Base-by-base conservation (phyloP, 345 rosid genomes). In the Clausena lansium region DNA sequence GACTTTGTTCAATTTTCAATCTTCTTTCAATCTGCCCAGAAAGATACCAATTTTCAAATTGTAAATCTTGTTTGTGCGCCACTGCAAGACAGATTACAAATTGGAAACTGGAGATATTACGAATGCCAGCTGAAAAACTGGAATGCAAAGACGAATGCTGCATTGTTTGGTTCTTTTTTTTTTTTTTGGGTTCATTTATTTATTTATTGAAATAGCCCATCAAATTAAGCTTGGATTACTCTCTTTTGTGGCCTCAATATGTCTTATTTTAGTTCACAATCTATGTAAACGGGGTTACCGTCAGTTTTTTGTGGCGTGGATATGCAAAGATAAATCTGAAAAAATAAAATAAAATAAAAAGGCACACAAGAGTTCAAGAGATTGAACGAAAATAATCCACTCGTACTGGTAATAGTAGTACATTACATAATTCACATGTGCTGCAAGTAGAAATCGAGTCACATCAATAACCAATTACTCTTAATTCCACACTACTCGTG, bases 1-100 rank as follows among this genome's bases (percentile, higher is more conserved):
- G 17, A 45, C 50, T 11, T 45, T 25, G 55, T 79, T 86, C 86
- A 39, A 82, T 79, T 74, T 84, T 83, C 80, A 86, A 76, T 74
- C 89, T 82, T 82, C 85, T 86, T 79, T 85, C 85, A 33, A 83
- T 88, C 89, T 87, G 87, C 20, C 60, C 62, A 30, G 7, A 14
- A 17, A 52, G 22, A 52, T 17, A 52, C 22, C 19, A 52, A 14
- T 52, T 52, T 14, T 17, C 22, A 52, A 52, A 52, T 17, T 15
- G 22, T 52, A 45, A 45, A 45, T 45, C 50, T 45, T 17, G 50
- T 52, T 52, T 52, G 57, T 17, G 6, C 5, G 22, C 19, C 55
- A 50, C 50, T 13, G 22, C 55, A 17, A 50, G 55, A 17, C 22
- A 17, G 6, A 50, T 50, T 14, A 7, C 19, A 22, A 17, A 50